phyloP scores from a whole-genome alignment of 1,284 basidiomycete genomes.

The Pisolithus thermaeus region DNA sequence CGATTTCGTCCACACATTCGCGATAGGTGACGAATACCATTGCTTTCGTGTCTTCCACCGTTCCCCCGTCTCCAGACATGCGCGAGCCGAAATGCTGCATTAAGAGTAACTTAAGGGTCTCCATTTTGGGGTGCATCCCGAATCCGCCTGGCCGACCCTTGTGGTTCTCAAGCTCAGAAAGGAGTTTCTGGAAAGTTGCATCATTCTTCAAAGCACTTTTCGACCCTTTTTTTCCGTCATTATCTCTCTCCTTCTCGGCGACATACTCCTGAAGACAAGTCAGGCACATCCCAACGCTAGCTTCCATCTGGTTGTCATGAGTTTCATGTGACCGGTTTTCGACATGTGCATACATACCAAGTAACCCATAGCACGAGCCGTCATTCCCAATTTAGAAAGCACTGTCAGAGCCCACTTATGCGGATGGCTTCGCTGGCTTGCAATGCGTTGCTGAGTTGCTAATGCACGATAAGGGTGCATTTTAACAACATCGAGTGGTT shows the following conservation, averaged over 20 bases:
- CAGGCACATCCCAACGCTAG: conserved; percentile 77
- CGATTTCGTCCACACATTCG: conserved; percentile 88
- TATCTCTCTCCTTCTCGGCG: conserved; percentile 31
- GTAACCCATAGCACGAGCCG: conserved; percentile 79
- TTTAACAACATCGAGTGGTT: conserved; percentile 29
- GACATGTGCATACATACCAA: conserved; percentile 44
- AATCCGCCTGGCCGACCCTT: conserved; percentile 43
- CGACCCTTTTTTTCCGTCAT: conserved; percentile 33
- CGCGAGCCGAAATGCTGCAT: conserved; percentile 75
- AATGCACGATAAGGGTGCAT: conserved; percentile 32
- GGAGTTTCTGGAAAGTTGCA: conserved; percentile 53
- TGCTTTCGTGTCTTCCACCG: conserved; percentile 56
- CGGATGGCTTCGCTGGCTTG: conserved; percentile 37
- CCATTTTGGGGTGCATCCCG: conserved; percentile 89
- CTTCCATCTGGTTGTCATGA: conserved; percentile 57
- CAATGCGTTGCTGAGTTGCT: conserved; percentile 48
- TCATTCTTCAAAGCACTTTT: conserved; percentile 49
- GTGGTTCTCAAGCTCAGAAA: conserved; percentile 59
- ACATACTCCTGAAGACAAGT: conserved; percentile 47
- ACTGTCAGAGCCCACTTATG: conserved; percentile 38
- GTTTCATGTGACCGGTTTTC: background rate
- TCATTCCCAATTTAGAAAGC: conserved; percentile 42
- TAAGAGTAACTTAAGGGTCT: conserved; percentile 69
- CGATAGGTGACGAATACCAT: conserved; percentile 96
- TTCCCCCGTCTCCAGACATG: conserved; percentile 34